phyloP scores from a whole-genome alignment of 345 rosid genomes.

The Pistacia atlantica region DNA sequence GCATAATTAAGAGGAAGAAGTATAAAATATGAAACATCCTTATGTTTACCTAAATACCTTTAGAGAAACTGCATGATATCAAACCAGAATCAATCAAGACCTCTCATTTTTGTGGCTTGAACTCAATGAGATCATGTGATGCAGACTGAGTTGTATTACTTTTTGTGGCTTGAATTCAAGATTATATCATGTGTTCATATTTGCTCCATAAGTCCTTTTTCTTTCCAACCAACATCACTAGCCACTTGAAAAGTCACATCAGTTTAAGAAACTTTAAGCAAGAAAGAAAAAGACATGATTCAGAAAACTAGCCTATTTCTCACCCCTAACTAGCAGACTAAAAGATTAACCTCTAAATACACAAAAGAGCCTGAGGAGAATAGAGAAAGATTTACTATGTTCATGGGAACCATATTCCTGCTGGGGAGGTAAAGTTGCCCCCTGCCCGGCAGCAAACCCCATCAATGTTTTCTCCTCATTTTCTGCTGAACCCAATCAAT shows the following conservation, averaged over 20 bases:
- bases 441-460: no score
- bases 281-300: background rate
- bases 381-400: no score
- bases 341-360: background rate
- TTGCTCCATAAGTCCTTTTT: slow-evolving; percentile 11
- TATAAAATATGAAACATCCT: background rate
- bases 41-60: no score
- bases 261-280: background rate
- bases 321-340: background rate
- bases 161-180: slow-evolving; percentile 12
- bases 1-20: background rate
- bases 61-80: background rate
- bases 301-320: background rate
- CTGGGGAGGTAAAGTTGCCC: no score
- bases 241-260: background rate
- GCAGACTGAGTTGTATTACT: background rate
- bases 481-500: no score
- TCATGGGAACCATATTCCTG: no score
- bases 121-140: background rate
- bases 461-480: no score
- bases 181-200: slow-evolving; percentile 18
- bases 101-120: slow-evolving; percentile 20
- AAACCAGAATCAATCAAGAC: background rate
- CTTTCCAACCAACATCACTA: slow-evolving; percentile 11
- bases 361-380: background rate